A percentile compares a stretch with the other conserved stretches of the same genome.
phyloP scores from a whole-genome alignment of 306 rosid species.

The Quillaja saponaria region DNA sequence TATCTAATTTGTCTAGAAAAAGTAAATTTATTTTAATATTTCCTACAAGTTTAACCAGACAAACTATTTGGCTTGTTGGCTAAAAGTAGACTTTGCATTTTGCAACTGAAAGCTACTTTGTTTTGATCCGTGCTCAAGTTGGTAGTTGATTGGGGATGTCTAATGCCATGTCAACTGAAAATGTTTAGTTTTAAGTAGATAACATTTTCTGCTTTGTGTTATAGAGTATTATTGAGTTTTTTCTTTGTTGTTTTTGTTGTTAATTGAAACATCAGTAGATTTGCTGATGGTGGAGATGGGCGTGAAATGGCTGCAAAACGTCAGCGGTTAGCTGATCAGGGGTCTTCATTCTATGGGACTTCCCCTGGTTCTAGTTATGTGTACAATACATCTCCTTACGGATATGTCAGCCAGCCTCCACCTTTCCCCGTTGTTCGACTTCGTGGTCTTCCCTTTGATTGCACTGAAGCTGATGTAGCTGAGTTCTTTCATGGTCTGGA shows the following conservation, averaged over 20 bases:
- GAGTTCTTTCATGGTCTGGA: slow-evolving; percentile 95
- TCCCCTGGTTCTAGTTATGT: slow-evolving; percentile 73
- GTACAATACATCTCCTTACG: slow-evolving; percentile 81
- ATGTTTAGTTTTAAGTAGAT: too few species aligned
- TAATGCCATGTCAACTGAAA: too few species aligned
- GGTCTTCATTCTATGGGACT: slow-evolving; percentile 77
- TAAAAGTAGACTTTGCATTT: too few species aligned
- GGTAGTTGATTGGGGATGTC: too few species aligned
- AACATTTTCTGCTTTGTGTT: background rate
- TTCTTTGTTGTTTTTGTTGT: slow-evolving; percentile 28
- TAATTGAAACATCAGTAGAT: slow-evolving; percentile 45
- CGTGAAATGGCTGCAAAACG: slow-evolving; percentile 96
- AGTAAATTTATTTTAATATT: too few species aligned
- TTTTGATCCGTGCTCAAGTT: too few species aligned
- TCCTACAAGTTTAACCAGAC: too few species aligned
- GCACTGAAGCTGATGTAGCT: slow-evolving; percentile 83
- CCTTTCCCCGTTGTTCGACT: slow-evolving; percentile 86
- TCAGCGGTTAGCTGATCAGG: slow-evolving; percentile 73
- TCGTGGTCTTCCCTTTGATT: slow-evolving; percentile 92
- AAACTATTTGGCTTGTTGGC: too few species aligned
- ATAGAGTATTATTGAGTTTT: slow-evolving; percentile 26
- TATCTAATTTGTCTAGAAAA: too few species aligned
- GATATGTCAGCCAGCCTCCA: slow-evolving; percentile 74
- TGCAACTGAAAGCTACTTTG: too few species aligned
- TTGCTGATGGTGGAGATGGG: slow-evolving; percentile 72